These are phyloP conservation scores for Cymbopogon flexuosus DNA, from an alignment of 202 grass and related monocot species.

Conservation along the genomic window DNA sequence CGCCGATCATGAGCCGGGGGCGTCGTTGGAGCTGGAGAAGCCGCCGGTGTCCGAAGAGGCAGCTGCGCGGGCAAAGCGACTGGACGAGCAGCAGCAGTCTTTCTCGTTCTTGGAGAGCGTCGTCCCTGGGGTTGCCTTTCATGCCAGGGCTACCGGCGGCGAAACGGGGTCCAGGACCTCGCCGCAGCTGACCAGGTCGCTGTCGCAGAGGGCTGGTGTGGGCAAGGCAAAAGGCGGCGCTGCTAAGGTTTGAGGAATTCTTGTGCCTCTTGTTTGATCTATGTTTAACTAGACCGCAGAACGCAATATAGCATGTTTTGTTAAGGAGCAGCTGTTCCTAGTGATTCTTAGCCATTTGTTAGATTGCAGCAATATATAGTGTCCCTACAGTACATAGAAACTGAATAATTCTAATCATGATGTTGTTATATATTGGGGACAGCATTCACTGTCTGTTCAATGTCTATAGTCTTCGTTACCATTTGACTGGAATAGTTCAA, in stretches of 20 bases:
- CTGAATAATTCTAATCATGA: neutral
- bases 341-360: conserved; percentile 4
- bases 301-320: neutral
- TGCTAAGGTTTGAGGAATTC: conserved; percentile 51
- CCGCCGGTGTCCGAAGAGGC: neutral
- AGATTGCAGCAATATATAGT: conserved; percentile 10
- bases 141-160: conserved; percentile 5
- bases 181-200: conserved; percentile 39
- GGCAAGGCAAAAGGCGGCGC: conserved; percentile 41
- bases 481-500: neutral
- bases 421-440: neutral
- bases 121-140: conserved; percentile 42
- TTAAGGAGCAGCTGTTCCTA: neutral
- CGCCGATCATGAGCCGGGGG: conserved; percentile 33
- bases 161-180: conserved; percentile 22
- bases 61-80: conserved; percentile 12
- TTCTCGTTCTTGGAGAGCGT: conserved; percentile 45
- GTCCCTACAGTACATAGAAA: neutral
- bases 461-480: neutral
- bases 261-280: conserved; percentile 8
- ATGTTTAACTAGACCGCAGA: neutral
- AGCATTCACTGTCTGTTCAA: neutral
- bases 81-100: conserved; percentile 47
- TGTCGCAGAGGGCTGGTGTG: conserved; percentile 56
- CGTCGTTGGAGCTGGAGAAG: conserved; percentile 15